Evolutionary conservation across 805 yeast species (phyloP).

Genomic region (Barnettozyma botsteinii): DNA sequence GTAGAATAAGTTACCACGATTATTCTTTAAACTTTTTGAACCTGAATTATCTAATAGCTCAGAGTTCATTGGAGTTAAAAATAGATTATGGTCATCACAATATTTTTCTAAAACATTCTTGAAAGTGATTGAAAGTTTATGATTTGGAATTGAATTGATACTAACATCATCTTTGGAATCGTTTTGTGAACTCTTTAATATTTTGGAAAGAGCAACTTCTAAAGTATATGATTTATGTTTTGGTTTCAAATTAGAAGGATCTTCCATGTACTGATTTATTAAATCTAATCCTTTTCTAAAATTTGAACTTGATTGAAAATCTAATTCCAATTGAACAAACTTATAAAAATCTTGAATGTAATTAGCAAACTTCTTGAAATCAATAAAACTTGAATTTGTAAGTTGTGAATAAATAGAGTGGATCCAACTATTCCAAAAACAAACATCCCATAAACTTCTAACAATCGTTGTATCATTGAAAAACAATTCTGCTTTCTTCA

Average conservation of each 20-base stretch:
- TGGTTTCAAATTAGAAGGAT: background rate
- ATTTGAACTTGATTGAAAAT: slow-evolving; percentile 4
- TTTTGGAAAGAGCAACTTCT: background rate
- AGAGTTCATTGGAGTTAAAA: slow-evolving; percentile 15
- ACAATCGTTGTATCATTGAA: slow-evolving; percentile 3
- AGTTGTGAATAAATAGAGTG: slow-evolving; percentile 14
- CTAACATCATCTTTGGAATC: background rate
- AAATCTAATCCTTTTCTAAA: slow-evolving; percentile 21
- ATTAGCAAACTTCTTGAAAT: background rate
- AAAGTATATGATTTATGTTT: background rate
- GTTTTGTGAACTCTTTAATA: background rate
- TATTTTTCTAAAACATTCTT: slow-evolving; percentile 60
- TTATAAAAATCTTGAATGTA: slow-evolving; percentile 23
- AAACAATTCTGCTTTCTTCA: slow-evolving; percentile 15
- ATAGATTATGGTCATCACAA: slow-evolving; percentile 46
- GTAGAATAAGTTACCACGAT: slow-evolving; percentile 34
- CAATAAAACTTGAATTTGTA: background rate
- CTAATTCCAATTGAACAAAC: background rate
- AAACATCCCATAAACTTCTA: slow-evolving; percentile 26
- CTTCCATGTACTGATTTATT: slow-evolving; percentile 26
- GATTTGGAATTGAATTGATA: slow-evolving; percentile 30
- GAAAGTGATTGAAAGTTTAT: slow-evolving; percentile 42
- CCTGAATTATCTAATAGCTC: slow-evolving; percentile 30
- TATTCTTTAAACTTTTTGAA: background rate
- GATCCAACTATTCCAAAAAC: slow-evolving; percentile 30